Evolutionary conservation across 2,329 filamentous ascomycete genomes (phyloP).

Genomic region (Neofusicoccum laricinum): DNA sequence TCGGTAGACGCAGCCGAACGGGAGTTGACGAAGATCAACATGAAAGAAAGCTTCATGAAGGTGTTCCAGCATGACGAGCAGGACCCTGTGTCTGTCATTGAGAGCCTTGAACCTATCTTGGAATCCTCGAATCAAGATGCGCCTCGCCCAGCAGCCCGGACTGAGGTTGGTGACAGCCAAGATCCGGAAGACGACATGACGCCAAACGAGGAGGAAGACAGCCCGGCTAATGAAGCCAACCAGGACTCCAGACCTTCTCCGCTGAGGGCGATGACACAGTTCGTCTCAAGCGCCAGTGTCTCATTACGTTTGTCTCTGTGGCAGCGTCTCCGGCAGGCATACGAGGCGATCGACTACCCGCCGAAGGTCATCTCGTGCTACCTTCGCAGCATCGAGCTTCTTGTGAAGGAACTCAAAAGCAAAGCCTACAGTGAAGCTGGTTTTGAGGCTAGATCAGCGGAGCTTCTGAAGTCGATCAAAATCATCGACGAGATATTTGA

Average conservation of each 20-base stretch:
- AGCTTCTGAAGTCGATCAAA: constrained; percentile 73
- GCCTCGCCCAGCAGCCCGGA: neutral
- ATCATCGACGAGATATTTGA: constrained; percentile 74
- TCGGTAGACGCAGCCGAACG: constrained; percentile 80
- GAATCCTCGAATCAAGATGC: constrained; percentile 56
- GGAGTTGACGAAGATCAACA: constrained; percentile 88
- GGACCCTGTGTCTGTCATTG: constrained; percentile 81
- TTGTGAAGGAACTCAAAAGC: constrained; percentile 67
- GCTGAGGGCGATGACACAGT: constrained; percentile 77
- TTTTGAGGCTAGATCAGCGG: constrained; percentile 63
- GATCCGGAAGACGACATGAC: constrained; percentile 18
- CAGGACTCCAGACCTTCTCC: constrained; percentile 24
- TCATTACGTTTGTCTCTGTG: constrained; percentile 84
- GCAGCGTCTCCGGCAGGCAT: constrained; percentile 87
- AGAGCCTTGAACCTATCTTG: constrained; percentile 86
- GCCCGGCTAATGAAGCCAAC: neutral
- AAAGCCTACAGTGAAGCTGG: constrained; percentile 55
- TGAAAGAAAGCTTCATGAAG: constrained; percentile 92
- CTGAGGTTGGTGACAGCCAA: constrained; percentile 16
- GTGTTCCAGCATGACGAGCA: constrained; percentile 81
- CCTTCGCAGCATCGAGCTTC: constrained; percentile 79
- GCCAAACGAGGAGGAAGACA: constrained; percentile 19
- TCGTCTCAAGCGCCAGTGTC: constrained; percentile 76
- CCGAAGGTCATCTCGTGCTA: constrained; percentile 89
- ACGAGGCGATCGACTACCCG: constrained; percentile 76